phyloP scores from a whole-genome alignment of 2,329 filamentous ascomycete species.

The Aspergillus sp. region DNA sequence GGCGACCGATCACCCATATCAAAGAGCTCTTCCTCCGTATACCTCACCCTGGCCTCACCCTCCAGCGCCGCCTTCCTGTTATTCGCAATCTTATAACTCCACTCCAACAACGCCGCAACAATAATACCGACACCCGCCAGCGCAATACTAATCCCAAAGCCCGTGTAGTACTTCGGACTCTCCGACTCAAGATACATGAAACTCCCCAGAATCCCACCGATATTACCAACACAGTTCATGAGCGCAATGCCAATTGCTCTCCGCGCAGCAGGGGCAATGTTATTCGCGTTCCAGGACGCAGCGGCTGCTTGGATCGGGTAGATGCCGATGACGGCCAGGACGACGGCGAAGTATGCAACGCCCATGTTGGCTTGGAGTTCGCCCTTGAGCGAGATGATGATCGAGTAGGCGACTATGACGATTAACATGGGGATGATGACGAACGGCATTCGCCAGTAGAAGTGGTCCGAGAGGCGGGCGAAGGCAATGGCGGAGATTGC shows the following conservation, averaged over 20 bases:
- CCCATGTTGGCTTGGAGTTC: slow-evolving; percentile 20
- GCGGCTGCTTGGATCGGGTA: slow-evolving; percentile 29
- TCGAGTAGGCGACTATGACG: slow-evolving; percentile 17
- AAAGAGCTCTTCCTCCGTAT: slow-evolving; percentile 41
- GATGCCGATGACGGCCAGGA: slow-evolving; percentile 25
- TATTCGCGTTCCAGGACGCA: slow-evolving; percentile 28
- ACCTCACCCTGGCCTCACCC: slow-evolving; percentile 33
- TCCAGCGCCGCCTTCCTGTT: slow-evolving; percentile 22
- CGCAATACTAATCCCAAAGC: slow-evolving; percentile 23
- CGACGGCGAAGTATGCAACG: slow-evolving; percentile 25
- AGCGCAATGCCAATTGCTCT: slow-evolving; percentile 24
- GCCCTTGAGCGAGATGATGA: slow-evolving; percentile 25
- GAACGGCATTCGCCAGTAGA: slow-evolving; percentile 28
- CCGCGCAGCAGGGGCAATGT: slow-evolving; percentile 24
- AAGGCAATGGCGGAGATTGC: slow-evolving; percentile 26
- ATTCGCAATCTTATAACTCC: slow-evolving; percentile 22
- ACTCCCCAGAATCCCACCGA: slow-evolving; percentile 24
- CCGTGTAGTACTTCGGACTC: slow-evolving; percentile 22
- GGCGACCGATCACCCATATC: slow-evolving; percentile 45
- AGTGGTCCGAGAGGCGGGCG: slow-evolving; percentile 22
- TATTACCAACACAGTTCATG: slow-evolving; percentile 24
- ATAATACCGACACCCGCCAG: slow-evolving; percentile 19
- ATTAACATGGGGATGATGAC: slow-evolving; percentile 20
- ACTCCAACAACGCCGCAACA: slow-evolving; percentile 20
- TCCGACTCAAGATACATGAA: slow-evolving; percentile 26